Evolutionary conservation across 2,329 filamentous ascomycete species (phyloP).

Genomic region (Ascochyta fabae): DNA sequence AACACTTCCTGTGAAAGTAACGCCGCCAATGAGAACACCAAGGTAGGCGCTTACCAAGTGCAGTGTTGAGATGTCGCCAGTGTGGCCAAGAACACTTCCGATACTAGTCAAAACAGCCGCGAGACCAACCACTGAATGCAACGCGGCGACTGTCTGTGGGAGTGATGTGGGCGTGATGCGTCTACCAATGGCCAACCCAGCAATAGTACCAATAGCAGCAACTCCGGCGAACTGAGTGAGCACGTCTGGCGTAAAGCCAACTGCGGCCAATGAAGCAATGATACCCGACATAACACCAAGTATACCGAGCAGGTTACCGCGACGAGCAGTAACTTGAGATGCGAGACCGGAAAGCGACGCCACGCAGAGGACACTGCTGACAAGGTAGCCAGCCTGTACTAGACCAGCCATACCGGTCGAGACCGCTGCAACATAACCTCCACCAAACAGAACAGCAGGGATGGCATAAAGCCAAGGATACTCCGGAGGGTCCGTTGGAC

Average conservation of each 20-base stretch:
- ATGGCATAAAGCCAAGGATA: conserved; percentile 87
- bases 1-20: conserved; percentile 90
- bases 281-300: conserved; percentile 85
- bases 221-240: conserved; percentile 80
- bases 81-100: conserved; percentile 79
- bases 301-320: conserved; percentile 86
- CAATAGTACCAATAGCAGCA: conserved; percentile 72
- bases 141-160: conserved; percentile 85
- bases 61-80: conserved; percentile 75
- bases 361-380: conserved; percentile 85
- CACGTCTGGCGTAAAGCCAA: conserved; percentile 79
- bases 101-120: conserved; percentile 89
- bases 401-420: conserved; percentile 82
- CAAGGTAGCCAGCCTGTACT: conserved; percentile 85
- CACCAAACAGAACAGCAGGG: conserved; percentile 77
- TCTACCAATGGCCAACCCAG: conserved; percentile 78
- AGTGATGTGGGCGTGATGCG: conserved; percentile 87
- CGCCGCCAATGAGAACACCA: conserved; percentile 82
- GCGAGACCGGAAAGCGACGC: conserved; percentile 78
- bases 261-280: conserved; percentile 79
- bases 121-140: conserved; percentile 89
- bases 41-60: conserved; percentile 87
- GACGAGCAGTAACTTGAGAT: conserved; percentile 80
- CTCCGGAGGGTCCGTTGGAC: conserved; percentile 83
- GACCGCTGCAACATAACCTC: conserved; percentile 80